These are phyloP conservation scores for Boletellus sp. DNA, from an alignment of 768 basidiomycete genomes.

Conservation along the genomic window DNA sequence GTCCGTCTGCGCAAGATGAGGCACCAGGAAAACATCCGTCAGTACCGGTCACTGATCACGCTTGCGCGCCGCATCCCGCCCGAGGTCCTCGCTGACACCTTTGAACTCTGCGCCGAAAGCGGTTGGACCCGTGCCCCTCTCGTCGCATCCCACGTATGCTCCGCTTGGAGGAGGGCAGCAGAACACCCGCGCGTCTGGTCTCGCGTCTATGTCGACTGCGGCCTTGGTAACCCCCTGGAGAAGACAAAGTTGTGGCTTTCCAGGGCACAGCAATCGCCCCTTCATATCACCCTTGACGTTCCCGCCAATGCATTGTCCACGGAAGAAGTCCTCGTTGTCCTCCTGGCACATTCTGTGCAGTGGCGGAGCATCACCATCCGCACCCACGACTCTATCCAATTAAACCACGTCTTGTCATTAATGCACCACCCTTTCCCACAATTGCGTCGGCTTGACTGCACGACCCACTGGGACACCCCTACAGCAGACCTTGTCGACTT, in stretches of 20 bases:
- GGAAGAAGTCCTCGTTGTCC: constrained; percentile 36
- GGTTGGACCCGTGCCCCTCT: constrained; percentile 56
- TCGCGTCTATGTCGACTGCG: constrained; percentile 48
- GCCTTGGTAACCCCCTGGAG: constrained; percentile 38
- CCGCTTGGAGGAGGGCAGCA: constrained; percentile 54
- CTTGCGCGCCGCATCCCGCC: constrained; percentile 53
- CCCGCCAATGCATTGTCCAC: constrained; percentile 29
- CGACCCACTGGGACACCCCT: constrained; percentile 29
- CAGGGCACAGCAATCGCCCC: constrained; percentile 40
- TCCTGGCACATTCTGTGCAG: constrained; percentile 37
- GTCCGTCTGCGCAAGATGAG: constrained; percentile 42
- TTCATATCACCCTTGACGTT: constrained; percentile 45
- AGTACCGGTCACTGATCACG: constrained; percentile 45
- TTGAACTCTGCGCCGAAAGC: constrained; percentile 46
- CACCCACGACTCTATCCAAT: constrained; percentile 35
- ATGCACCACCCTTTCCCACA: constrained; percentile 36
- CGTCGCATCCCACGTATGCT: constrained; percentile 55
- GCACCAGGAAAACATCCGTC: constrained; percentile 42
- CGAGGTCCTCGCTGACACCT: constrained; percentile 53
- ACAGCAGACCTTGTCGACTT: constrained; percentile 23
- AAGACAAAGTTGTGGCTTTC: constrained; percentile 50
- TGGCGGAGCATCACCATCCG: constrained; percentile 46
- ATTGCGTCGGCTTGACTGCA: constrained; percentile 33
- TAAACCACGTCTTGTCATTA: constrained; percentile 37
- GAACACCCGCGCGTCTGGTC: constrained; percentile 55